Evolutionary conservation across 2,329 filamentous ascomycete genomes (phyloP), one percentile per base, ranked within the genome.

Genomic region (Septoria petroselini): DNA sequence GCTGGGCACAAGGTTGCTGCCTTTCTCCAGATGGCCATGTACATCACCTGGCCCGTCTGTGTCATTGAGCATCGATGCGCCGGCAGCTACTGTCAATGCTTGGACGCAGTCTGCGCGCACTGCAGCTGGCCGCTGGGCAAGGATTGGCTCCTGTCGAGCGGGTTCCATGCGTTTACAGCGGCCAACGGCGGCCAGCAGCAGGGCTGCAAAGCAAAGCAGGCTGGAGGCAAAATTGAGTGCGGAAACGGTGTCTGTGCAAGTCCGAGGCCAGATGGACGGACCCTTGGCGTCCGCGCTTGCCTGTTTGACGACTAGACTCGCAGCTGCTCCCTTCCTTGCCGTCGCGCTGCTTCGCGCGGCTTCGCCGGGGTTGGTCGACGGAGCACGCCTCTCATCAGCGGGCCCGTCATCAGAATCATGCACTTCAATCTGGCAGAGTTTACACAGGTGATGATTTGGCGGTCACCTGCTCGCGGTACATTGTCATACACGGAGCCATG

Each of bases 121-220:
- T 38, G 35, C 35, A 38, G 35, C 35, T 19, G 15, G 15, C 17
- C 30, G 29, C 31, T 34, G 23, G 21, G n/a, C 18, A 34, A 41
- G 50, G 46, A 55, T 59, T 56, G 55, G 52, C 43, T 42, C n/a
- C 21, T 44, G 39, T 30, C 37, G 23, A 43, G 43, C 50, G 48
- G 50, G 44, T 38, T 31, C 50, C 57, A 54, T 52, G 48, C 54
- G 50, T 33, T 51, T 43, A 37, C 35, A 38, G 35, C 35, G 35
- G 35, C 35, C 35, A 38, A 23, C 35, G 12, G 35, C 35, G 35
- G 35, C 35, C 41, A 47, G 23, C 52, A 47, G 41, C 44, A 48
- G 45, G 48, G 25, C 27, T 41, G 48, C 48, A 43, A 35, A 41
- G 23, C 23, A 48, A 40, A 17, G 37, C 50, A 42, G 49, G 50